Evolutionary conservation across 2,329 filamentous ascomycete species (phyloP), one percentile per base, ranked within the genome.

Genomic region (Alternaria gansuensis): DNA sequence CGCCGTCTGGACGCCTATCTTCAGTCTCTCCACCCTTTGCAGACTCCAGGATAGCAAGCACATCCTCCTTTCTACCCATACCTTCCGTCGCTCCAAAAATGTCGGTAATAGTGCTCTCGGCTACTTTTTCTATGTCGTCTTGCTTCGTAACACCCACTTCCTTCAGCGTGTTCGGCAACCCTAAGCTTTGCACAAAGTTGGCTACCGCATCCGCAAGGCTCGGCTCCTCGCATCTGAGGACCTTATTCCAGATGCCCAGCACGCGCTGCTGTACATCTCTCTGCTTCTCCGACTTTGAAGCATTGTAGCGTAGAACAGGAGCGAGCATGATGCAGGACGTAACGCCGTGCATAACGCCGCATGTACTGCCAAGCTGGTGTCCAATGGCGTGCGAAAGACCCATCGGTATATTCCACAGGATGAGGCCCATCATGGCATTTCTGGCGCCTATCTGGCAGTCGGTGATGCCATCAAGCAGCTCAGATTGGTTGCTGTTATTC

Each of bases 91-190:
- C 54, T 14, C 54, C 52, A 14, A 61, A 65, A 4, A 66, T 58
- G 52, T 70, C 69, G 23, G 67, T 71, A 60, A 72, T 28, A 1
- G 66, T 71, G 37, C 59, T 52, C 34, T 72, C 64, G 21, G 66
- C 69, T 29, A 73, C 62, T 58, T 59, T 63, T 4, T 69, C 53
- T 3, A 72, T 52, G 8, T 58, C 54, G 21, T 59, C 52, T 26
- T 71, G 57, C 5, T 64, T 59, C 14, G 54, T 57, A 17, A 73
- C 52, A 5, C 63, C 68, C 0, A 66, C 67, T 23, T 69, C 63
- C 5, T 41, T 61, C 40, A 73, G 59, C 33, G 57, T 66, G 17
- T 48, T 62, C 10, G 69, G 69, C 9, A 73, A 44, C 13, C 54
- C 63, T 4, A 69, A 33, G 14, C 56, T 37, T 37, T 55, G 62